Base-by-base conservation (phyloP, 2,329 filamentous ascomycete genomes). In the Epicoccum sorghinum region DNA sequence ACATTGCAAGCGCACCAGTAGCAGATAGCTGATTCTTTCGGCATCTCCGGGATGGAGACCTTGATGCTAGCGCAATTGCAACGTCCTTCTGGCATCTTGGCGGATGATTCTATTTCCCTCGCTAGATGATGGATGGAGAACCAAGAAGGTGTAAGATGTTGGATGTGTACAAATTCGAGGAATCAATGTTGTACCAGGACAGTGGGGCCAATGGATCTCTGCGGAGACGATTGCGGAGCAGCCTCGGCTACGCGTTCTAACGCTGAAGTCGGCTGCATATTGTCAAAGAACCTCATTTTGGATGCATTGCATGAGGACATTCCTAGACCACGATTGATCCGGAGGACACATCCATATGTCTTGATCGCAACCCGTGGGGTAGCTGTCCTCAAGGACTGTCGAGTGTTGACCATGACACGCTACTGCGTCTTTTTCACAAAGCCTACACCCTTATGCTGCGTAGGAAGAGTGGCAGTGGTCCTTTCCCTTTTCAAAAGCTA, bases 51-150 rank as follows among this genome's bases (percentile, higher is more conserved):
- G n/a, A 71, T 52, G 6, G 53, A 57, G 30, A 73, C 63, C 9
- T 55, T 69, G 47, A 72, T 69, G 39, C 57, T 56, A 14, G 49
- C 59, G 58, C 68, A 73, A 43, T 73, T 73, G 57, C 67, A 73
- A 45, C 60, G 66, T 51, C 69, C 70, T 54, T 68, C 57, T 6
- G 56, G 41, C 67, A 70, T 70, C 0, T 18, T 57, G 18, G 18
- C 18, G 18, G 40, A 18, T 12, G 7, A 12, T 2, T 13, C 14
- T 13, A 4, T 7, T 18, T 18, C 3, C 2, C 3, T 18, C 3
- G 18, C 2, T 18, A 18, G 1, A 12, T 4, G 4, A 4, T 9
- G 10, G 8, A 12, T 14, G 3, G 7, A 4, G 4, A 27, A 32
- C 18, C 25, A 8, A 29, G n/a, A 8, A 29, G n/a, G 14, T 25